These are phyloP conservation scores for Brassica cretica DNA, from an alignment of 345 rosid species.

Conservation along the genomic window DNA sequence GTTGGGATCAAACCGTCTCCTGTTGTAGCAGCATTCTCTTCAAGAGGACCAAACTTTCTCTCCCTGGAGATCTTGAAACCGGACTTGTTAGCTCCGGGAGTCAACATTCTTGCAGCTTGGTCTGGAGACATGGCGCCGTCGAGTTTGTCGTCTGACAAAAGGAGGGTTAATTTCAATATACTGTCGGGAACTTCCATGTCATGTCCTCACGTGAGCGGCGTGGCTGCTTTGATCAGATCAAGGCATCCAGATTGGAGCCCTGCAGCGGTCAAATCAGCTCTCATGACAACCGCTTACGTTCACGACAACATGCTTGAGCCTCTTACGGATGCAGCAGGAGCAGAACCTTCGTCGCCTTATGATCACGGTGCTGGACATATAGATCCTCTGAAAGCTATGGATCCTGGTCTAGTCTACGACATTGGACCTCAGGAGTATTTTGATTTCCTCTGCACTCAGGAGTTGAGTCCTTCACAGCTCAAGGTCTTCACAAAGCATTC, in stretches of 20 bases:
- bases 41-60: conserved; percentile 67
- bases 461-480: conserved; percentile 55
- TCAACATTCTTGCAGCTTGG: conserved; percentile 83
- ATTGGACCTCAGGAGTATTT: conserved; percentile 74
- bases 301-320: conserved; percentile 70
- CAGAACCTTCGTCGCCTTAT: conserved; percentile 58
- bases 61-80: conserved; percentile 69
- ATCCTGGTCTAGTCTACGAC: conserved; percentile 88
- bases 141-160: conserved; percentile 63
- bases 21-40: conserved; percentile 73
- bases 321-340: conserved; percentile 59
- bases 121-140: conserved; percentile 69
- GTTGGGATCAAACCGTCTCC: conserved; percentile 69
- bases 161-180: conserved; percentile 76
- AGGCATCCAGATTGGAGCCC: conserved; percentile 95
- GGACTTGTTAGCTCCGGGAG: conserved; percentile 70
- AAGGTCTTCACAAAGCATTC: conserved; percentile 66
- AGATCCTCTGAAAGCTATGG: conserved; percentile 69
- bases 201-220: conserved; percentile 93
- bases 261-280: conserved; percentile 85
- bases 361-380: conserved; percentile 93
- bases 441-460: conserved; percentile 84
- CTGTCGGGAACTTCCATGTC: conserved; percentile 95
- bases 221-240: conserved; percentile 83
- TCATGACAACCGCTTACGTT: conserved; percentile 92